Base-by-base conservation (phyloP, 2,329 filamentous ascomycete genomes). In the Talaromyces albobiverticillius region DNA sequence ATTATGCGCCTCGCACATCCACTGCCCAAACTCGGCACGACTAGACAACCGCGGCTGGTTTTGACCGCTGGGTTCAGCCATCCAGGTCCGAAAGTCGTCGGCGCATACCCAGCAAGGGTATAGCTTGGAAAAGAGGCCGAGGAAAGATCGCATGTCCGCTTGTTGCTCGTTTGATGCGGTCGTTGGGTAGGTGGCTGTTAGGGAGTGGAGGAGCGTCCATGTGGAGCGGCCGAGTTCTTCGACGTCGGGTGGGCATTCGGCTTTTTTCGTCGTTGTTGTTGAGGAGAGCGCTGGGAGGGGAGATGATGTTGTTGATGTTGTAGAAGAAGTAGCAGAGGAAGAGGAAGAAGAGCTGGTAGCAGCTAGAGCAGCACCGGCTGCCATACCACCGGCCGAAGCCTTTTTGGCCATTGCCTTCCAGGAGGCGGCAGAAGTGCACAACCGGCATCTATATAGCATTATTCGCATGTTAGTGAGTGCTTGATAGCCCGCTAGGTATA, bases 31-130 rank as follows among this genome's bases (percentile, higher is more conserved):
- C 52, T 76, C 74, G 32, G 64, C 62, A 53, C 82, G 70, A 45
- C 74, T 78, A 55, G 76, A 77, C 16, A 86, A 74, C 53, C 75
- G 66, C 36, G 93, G 85, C 66, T 83, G 82, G 60, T 92, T 88
- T 59, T 73, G 72, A 1, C 71, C 71, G 60, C 65, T 70, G 2
- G 77, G 76, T 59, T 81, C 80, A 58, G 78, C 79, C 77, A 97
- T 86, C 81, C 93, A 97, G 0, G 70, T 70, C 70, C 87, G 87
- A 71, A 99, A 96, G 68, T 97, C 93, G 57, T 93, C 88, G 31
- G 92, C 94, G 72, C 94, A 99, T 3, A 88, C 83, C 90, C 92
- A 96, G 77, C 94, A 99, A 3, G 94, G 94, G 67, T 99, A 99
- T 18, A 97, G 74, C 61, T 87, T 88, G 23, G 89, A 86, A 70